Conservation (phyloP, 2,329 filamentous ascomycete species). For the Pseudogymnoascus sp. region DNA sequence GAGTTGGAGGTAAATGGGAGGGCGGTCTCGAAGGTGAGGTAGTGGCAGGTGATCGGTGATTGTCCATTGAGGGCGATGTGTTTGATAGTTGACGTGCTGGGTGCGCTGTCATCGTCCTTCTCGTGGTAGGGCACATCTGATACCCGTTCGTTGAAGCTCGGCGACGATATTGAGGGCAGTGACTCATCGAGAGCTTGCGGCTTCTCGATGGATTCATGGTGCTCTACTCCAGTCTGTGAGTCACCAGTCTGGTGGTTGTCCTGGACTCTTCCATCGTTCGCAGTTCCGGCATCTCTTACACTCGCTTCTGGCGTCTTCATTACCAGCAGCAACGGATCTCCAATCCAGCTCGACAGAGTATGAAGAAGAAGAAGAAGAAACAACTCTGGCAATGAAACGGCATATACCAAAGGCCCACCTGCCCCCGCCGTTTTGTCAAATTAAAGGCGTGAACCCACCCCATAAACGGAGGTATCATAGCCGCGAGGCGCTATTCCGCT, state of each 20-base stretch:
- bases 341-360: background rate
- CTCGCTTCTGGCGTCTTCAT: background rate
- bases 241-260: background rate
- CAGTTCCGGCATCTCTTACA: background rate
- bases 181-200: background rate
- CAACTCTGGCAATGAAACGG: background rate
- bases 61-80: background rate
- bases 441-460: background rate
- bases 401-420: background rate
- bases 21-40: slow-evolving; percentile 25
- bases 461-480: background rate
- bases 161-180: background rate
- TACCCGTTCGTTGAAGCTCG: background rate
- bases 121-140: background rate
- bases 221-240: background rate
- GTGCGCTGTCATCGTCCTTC: background rate
- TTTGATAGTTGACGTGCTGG: background rate
- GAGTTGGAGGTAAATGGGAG: slow-evolving; percentile 21
- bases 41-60: slow-evolving; percentile 24
- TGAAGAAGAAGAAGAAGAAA: background rate
- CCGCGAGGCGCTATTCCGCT: background rate
- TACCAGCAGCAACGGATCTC: background rate
- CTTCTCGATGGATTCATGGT: background rate
- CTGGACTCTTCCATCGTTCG: background rate
- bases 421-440: background rate